Evolutionary conservation across 75 land plant genomes (phyloP), one percentile per base, ranked within the genome.

Genomic region (Pseudotsuga menziesii): DNA sequence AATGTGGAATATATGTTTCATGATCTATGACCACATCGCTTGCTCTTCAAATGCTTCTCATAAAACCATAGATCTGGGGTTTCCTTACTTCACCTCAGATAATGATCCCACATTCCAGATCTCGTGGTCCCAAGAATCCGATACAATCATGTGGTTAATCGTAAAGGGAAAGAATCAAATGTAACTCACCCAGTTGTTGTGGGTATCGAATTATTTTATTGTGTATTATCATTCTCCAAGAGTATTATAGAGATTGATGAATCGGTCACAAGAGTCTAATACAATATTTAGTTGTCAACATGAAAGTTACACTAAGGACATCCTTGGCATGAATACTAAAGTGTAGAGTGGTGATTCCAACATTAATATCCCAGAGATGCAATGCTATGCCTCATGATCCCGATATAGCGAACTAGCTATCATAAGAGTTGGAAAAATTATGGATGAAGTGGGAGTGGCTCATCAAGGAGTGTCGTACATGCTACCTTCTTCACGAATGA

Each of bases 181-280:
- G 63, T 86, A 85, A 72, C 76, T 76, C n/a, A 85, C 78, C 86
- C 86, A 84, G 7, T 77, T 81, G 19, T 75, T 76, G 22, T 85
- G 87, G n/a, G 81, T 78, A 27, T 85, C 87, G 16, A 76, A 83
- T 6, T 78, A 85, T 75, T 86, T 87, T 76, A 90, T 92, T 2
- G 92, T 90, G 75, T 88, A 92, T 80, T 90, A 88, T 85, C 94
- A 92, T 81, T 92, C 94, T 2, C 94, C 94, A 22, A 92, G 90
- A 13, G 94, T 92, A 86, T 92, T 92, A 92, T 90, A 92, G 22
- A 92, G 87, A 89, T 88, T 90, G 67, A 92, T 92, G 56, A 87
- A 81, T 54, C 86, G 82, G 80, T 92, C 94, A 3, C 94, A 86
- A 9, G 92, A 90, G 13, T 90, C 94, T 1, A 90, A 90, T 12